Percentiles rank a stretch among this genome's conserved stretches.
These are phyloP conservation scores for Wickerhamomyces hampshirensis DNA, from an alignment of 805 yeast genomes.

Conservation along the genomic window DNA sequence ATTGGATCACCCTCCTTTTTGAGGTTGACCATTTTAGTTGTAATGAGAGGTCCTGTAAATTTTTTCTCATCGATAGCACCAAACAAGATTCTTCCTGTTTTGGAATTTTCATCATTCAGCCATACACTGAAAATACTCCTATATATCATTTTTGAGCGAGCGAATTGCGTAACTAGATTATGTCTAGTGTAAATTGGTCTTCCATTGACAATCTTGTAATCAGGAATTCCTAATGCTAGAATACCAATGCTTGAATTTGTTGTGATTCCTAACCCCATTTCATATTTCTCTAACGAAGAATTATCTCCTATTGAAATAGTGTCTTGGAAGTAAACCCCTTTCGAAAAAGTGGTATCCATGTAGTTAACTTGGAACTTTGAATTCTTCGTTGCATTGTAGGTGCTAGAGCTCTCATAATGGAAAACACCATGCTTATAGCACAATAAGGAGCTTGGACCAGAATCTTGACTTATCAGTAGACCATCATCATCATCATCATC, in stretches of 20 bases:
- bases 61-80: slow-evolving; percentile 39
- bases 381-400: slow-evolving; percentile 17
- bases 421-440: slow-evolving; percentile 7
- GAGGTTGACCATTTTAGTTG: slow-evolving; percentile 27
- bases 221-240: slow-evolving; percentile 26
- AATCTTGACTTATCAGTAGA: not conserved
- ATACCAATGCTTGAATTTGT: slow-evolving; percentile 40
- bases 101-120: slow-evolving; percentile 7
- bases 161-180: slow-evolving; percentile 11
- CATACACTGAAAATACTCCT: slow-evolving; percentile 18
- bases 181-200: slow-evolving; percentile 5
- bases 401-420: not conserved
- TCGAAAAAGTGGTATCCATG: slow-evolving; percentile 43
- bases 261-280: slow-evolving; percentile 28
- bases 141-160: slow-evolving; percentile 4
- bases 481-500: no score
- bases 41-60: slow-evolving; percentile 28
- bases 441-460: not conserved
- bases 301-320: slow-evolving; percentile 40
- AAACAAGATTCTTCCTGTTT: slow-evolving; percentile 27
- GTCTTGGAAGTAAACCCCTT: no score
- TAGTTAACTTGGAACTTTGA: slow-evolving; percentile 35
- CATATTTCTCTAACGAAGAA: slow-evolving; percentile 30
- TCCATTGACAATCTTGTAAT: slow-evolving; percentile 1
- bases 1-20: slow-evolving; percentile 4